Evolutionary conservation across 2,329 filamentous ascomycete species (phyloP).

Genomic region (Fusarium verticillioides): DNA sequence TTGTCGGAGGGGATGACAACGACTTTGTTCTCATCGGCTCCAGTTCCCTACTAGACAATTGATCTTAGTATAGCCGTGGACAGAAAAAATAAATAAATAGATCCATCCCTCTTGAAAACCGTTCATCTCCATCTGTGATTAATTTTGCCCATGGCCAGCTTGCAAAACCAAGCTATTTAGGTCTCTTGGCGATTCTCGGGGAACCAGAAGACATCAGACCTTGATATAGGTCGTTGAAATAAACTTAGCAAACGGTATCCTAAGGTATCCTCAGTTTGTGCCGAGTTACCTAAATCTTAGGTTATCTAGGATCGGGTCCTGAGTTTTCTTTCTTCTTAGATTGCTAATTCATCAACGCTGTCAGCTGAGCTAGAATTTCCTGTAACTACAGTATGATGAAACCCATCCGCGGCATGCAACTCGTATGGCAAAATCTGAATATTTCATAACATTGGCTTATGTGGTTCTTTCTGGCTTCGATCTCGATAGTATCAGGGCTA

Average conservation of each 20-base stretch:
- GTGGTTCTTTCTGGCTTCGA: neutral
- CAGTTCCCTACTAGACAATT: slow-evolving; percentile 36
- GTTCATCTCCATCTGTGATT: neutral
- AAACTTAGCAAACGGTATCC: neutral
- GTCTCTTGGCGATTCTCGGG: neutral
- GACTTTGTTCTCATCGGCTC: slow-evolving; percentile 34
- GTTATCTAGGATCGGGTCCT: neutral
- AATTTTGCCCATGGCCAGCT: neutral
- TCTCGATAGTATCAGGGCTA: neutral
- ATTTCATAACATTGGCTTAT: slow-evolving; percentile 13
- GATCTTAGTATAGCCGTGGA: slow-evolving; percentile 42
- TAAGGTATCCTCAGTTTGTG: neutral
- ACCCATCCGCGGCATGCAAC: neutral
- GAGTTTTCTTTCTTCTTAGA: neutral
- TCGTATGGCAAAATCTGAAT: neutral
- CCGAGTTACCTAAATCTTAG: neutral
- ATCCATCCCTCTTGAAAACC: slow-evolving; percentile 40
- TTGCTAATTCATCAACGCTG: no score
- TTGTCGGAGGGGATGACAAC: slow-evolving; percentile 41
- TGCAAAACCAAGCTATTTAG: neutral
- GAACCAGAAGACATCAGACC: neutral
- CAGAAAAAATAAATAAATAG: slow-evolving; percentile 34
- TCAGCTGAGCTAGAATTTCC: no score
- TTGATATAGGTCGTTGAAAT: neutral
- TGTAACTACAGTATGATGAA: no score